Base-by-base conservation (phyloP, 2,329 filamentous ascomycete species). In the Neofusicoccum parvum region DNA sequence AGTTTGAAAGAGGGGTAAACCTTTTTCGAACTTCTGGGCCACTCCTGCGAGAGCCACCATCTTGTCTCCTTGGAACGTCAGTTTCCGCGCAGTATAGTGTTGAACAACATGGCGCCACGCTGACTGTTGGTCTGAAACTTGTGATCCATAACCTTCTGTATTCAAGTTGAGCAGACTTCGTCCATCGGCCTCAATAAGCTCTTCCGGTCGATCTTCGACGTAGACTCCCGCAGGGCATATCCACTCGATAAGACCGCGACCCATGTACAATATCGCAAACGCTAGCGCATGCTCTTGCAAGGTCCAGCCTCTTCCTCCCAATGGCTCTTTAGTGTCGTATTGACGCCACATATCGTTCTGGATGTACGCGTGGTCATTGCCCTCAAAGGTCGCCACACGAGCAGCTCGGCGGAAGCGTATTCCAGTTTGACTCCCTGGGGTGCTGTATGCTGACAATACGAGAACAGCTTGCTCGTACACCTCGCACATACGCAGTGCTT, bases 241-340 rank as follows among this genome's bases (percentile, higher is more conserved):
- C 41, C 27, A 50, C 7, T 62, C 43, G 5, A 48, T 32, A 4
- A 46, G n/a, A 11, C 58, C 46, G 5, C 53, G 53, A 0, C 53
- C 53, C 3, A 58, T 45, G 34, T 41, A 9, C 11, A 58, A 37
- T 5, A 58, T 43, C 12, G 53, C 20, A 37, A 58, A 58, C 9
- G 53, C 53, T 4, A 58, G 53, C n/a, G 27, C 53, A 27, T 58
- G 53, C 53, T 58, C 53, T 10, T 58, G 53, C 5, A 58, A 37
- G 14, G 37, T 43, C 53, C 53, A 58, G n/a, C 53, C 37, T 32
- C 53, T 27, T 36, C 17, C 14, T 11, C 53, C 37, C 17, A 58
- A 7, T 9, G 53, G 53, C 12, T 20, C 10, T n/a, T 43, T 20
- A 11, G 53, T 43, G 37, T 45, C 53, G 37, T 20, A 45, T 7